phyloP scores from a whole-genome alignment of 768 basidiomycete genomes.

The Suillus clintonianus region DNA sequence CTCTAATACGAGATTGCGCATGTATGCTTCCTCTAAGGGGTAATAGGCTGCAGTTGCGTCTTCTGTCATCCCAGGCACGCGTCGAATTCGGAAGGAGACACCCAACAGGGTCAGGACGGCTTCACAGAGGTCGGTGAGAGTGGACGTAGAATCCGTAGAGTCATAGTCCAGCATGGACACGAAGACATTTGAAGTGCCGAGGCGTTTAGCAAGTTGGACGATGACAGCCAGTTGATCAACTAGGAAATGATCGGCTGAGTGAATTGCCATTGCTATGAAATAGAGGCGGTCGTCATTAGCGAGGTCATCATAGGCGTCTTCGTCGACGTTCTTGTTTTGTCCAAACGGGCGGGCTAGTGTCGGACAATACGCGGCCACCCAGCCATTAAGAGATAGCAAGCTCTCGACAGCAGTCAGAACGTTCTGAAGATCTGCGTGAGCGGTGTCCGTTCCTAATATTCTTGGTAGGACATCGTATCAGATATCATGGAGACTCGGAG shows the following conservation, averaged over 20 bases:
- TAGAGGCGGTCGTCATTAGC: slow-evolving; percentile 82
- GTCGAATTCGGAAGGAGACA: slow-evolving; percentile 88
- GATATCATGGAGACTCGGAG: neutral
- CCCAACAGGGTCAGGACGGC: slow-evolving; percentile 92
- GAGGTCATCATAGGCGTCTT: slow-evolving; percentile 85
- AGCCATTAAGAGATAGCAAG: slow-evolving; percentile 93
- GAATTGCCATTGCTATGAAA: slow-evolving; percentile 92
- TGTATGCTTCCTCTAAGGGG: slow-evolving; percentile 92
- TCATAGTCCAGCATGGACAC: slow-evolving; percentile 98
- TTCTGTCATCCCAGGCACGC: slow-evolving; percentile 91
- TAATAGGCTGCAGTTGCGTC: slow-evolving; percentile 91
- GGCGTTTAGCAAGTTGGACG: slow-evolving; percentile 88
- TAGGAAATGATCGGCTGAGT: slow-evolving; percentile 98
- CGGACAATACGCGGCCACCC: slow-evolving; percentile 96
- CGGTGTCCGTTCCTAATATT: slow-evolving; percentile 80
- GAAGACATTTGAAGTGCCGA: slow-evolving; percentile 89
- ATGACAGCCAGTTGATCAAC: slow-evolving; percentile 98
- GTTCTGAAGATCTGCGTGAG: slow-evolving; percentile 87
- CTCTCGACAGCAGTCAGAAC: slow-evolving; percentile 90
- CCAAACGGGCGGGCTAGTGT: slow-evolving; percentile 94
- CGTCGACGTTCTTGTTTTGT: slow-evolving; percentile 74
- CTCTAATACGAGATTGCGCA: slow-evolving; percentile 89
- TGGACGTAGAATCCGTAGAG: slow-evolving; percentile 93
- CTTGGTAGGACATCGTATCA: slow-evolving; percentile 34
- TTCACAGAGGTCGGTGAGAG: slow-evolving; percentile 92